These are phyloP conservation scores for Pisolithus albus DNA, from an alignment of 768 basidiomycete genomes.

Conservation along the genomic window DNA sequence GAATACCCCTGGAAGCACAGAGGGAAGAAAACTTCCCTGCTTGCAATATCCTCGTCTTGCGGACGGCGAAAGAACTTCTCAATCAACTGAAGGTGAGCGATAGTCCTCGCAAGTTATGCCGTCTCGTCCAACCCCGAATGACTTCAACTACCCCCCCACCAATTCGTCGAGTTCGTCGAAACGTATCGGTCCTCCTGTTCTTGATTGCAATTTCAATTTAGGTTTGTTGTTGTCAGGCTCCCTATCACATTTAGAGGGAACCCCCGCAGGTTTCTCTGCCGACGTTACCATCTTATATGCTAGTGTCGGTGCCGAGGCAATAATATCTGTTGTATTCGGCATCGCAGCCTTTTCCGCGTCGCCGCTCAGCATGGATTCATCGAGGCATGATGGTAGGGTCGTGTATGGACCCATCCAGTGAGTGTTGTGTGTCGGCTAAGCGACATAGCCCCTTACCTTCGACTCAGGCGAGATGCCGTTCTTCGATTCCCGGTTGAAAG, in stretches of 20 bases:
- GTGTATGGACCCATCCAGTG: slow-evolving; percentile 64
- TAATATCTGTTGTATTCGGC: slow-evolving; percentile 58
- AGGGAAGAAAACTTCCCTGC: slow-evolving; percentile 56
- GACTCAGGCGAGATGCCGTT: slow-evolving; percentile 38
- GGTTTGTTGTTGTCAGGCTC: slow-evolving; percentile 61
- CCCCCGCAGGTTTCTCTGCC: slow-evolving; percentile 41
- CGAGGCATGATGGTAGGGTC: slow-evolving; percentile 53
- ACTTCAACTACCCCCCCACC: slow-evolving; percentile 4
- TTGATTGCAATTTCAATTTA: slow-evolving; percentile 63
- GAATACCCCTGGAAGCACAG: slow-evolving; percentile 34
- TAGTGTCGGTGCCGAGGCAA: slow-evolving; percentile 50
- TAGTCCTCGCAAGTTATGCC: slow-evolving; percentile 46
- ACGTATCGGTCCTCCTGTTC: slow-evolving; percentile 72
- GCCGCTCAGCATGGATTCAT: slow-evolving; percentile 52
- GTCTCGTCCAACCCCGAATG: not conserved
- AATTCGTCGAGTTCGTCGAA: slow-evolving; percentile 57
- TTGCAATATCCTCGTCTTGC: slow-evolving; percentile 48
- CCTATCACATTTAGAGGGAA: slow-evolving; percentile 42
- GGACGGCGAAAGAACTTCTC: slow-evolving; percentile 42
- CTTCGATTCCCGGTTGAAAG: slow-evolving; percentile 44
- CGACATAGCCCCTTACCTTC: slow-evolving; percentile 5
- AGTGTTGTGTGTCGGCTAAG: slow-evolving; percentile 21
- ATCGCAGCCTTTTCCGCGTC: slow-evolving; percentile 50
- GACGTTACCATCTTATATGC: slow-evolving; percentile 54
- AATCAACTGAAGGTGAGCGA: slow-evolving; percentile 26